These are phyloP conservation scores for Myxozyma vanderwaltii DNA, from an alignment of 805 yeast genomes.

Conservation along the genomic window DNA sequence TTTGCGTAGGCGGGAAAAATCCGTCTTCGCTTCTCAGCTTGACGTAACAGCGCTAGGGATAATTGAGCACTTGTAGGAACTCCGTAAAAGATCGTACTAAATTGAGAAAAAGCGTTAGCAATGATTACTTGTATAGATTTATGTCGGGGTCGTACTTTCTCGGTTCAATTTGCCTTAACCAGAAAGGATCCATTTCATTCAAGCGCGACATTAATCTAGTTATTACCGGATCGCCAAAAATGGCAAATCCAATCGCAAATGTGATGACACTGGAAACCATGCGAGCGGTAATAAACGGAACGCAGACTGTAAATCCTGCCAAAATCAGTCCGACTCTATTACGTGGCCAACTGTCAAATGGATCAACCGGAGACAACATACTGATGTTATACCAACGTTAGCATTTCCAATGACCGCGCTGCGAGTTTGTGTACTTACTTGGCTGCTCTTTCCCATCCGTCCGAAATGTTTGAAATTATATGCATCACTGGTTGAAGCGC, in stretches of 20 bases:
- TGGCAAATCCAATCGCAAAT: slow-evolving; percentile 2
- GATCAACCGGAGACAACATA: slow-evolving; percentile 17
- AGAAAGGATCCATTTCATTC: slow-evolving; percentile 7
- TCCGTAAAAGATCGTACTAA: slow-evolving; percentile 11
- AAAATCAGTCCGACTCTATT: slow-evolving; percentile 3
- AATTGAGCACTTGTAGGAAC: slow-evolving; percentile 26
- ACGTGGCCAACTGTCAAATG: slow-evolving; percentile 13
- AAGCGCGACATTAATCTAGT: background rate
- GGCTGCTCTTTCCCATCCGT: slow-evolving; percentile 21
- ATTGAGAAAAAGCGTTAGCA: no score
- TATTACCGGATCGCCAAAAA: slow-evolving; percentile 18
- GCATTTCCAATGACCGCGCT: no score
- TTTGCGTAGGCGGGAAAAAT: slow-evolving; percentile 2
- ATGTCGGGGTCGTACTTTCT: no score
- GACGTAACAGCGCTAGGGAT: slow-evolving; percentile 12
- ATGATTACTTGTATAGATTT: no score
- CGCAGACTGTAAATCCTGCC: background rate
- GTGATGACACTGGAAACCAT: slow-evolving; percentile 7
- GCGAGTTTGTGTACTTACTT: slow-evolving; percentile 19
- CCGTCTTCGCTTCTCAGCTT: slow-evolving; percentile 10
- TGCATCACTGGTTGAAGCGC: slow-evolving; percentile 19
- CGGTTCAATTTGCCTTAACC: slow-evolving; percentile 12
- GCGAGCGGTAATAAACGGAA: background rate
- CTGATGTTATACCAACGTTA: no score
- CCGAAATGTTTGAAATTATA: slow-evolving; percentile 11